Percentiles rank a stretch among this genome's conserved stretches.
Evolutionary conservation across 257 asterid species (phyloP).

Genomic region (Cynanchum wilfordii): DNA sequence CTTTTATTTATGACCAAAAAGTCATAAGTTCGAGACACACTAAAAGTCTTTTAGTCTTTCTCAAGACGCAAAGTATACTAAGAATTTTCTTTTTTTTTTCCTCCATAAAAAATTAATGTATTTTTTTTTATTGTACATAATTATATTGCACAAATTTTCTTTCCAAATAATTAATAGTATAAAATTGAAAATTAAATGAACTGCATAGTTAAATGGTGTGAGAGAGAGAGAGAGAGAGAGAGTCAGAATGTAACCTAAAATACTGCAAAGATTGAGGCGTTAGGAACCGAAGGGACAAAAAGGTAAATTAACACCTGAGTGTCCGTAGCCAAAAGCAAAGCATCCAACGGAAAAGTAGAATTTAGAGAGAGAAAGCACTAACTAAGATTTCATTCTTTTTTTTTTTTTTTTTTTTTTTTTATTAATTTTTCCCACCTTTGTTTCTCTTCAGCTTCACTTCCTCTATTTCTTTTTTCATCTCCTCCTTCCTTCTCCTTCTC

Average conservation of each 20-base stretch:
- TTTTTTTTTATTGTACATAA: too few relatives aligned
- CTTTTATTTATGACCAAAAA: too few relatives aligned
- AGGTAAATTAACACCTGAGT: conserved; percentile 14
- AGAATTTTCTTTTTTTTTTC: too few relatives aligned
- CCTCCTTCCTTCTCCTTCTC: background rate
- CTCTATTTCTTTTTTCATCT: background rate
- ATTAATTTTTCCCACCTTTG: conserved; percentile 10
- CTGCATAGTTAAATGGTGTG: background rate
- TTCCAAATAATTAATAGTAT: too few relatives aligned
- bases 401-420: background rate
- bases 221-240: too few relatives aligned
- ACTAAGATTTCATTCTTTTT: conserved; percentile 17
- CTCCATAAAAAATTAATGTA: too few relatives aligned
- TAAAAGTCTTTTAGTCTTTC: too few relatives aligned
- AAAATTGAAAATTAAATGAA: too few relatives aligned
- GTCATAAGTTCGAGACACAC: too few relatives aligned
- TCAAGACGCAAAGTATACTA: too few relatives aligned
- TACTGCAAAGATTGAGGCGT: conserved; percentile 18
- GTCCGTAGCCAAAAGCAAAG: conserved; percentile 21
- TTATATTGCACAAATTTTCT: too few relatives aligned
- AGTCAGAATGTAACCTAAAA: background rate
- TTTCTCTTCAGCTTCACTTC: background rate
- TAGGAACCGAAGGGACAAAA: conserved; percentile 13
- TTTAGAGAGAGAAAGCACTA: conserved; percentile 19
- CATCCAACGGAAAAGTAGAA: conserved; percentile 42